Conservation (phyloP, 805 yeast species). For the Brettanomyces nanus region DNA sequence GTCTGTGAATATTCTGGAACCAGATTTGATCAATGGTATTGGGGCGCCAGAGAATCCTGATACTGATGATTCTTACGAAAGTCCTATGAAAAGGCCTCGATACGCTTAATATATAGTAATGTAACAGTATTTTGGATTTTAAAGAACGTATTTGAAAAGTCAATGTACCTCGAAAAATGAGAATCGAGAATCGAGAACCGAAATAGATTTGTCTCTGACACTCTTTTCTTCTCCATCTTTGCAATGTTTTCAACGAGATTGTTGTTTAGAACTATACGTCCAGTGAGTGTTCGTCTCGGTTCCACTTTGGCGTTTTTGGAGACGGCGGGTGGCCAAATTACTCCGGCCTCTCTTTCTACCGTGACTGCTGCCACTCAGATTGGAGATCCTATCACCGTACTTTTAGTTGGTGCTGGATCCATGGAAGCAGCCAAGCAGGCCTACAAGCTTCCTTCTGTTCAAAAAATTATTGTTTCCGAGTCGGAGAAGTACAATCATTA, state of each 20-base stretch:
- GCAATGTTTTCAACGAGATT: too few relatives aligned
- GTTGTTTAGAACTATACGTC: too few relatives aligned
- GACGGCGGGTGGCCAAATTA: conserved; percentile 41
- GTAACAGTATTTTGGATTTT: too few relatives aligned
- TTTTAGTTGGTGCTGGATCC: conserved; percentile 61
- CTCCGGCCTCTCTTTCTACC: conserved; percentile 65
- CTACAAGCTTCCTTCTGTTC: conserved; percentile 43
- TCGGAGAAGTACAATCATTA: conserved; percentile 55
- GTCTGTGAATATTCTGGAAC: background rate
- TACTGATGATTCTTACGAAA: background rate
- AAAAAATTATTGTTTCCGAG: conserved; percentile 50
- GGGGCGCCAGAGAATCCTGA: background rate
- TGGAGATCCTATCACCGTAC: conserved; percentile 74
- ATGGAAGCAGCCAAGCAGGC: conserved; percentile 40
- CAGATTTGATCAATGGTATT: background rate
- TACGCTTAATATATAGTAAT: background rate
- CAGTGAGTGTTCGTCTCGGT: too few relatives aligned
- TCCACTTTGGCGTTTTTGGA: conserved; percentile 78
- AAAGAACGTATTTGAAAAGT: too few relatives aligned
- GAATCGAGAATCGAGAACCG: too few relatives aligned
- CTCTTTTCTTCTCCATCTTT: conserved; percentile 9
- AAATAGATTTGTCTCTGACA: background rate
- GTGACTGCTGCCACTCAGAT: conserved; percentile 70
- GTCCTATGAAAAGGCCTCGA: background rate
- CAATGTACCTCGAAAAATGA: too few relatives aligned